phyloP scores from a whole-genome alignment of 768 basidiomycete species.

The Hirschioporus abietinus region DNA sequence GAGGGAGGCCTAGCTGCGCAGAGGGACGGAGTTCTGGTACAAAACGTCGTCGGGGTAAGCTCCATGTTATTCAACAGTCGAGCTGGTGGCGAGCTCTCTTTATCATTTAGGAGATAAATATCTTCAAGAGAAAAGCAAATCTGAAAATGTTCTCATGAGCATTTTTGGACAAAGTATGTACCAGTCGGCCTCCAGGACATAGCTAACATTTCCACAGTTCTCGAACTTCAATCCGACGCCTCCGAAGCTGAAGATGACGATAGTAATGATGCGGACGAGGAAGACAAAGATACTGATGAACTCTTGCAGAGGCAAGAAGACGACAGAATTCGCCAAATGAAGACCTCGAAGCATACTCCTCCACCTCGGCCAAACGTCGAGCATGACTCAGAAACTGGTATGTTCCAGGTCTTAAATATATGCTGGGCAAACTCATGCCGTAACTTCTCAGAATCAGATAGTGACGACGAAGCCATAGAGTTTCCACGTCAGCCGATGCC shows the following conservation, averaged over 20 bases:
- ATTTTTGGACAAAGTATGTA: background rate
- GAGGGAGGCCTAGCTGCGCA: background rate
- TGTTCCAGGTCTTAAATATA: background rate
- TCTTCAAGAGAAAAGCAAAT: background rate
- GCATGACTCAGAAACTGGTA: background rate
- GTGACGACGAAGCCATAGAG: background rate
- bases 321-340: background rate
- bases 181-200: slow-evolving; percentile 13
- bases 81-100: background rate
- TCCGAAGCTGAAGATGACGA: slow-evolving; percentile 17
- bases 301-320: slow-evolving; percentile 7
- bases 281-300: slow-evolving; percentile 8
- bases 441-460: background rate
- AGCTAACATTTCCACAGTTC: slow-evolving; percentile 2
- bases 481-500: background rate
- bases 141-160: background rate
- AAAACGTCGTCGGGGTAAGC: background rate
- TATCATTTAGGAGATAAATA: background rate
- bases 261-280: slow-evolving; percentile 15
- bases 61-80: too few species aligned
- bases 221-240: slow-evolving; percentile 11
- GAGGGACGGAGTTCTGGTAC: background rate
- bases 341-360: background rate
- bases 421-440: too few species aligned
- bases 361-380: background rate